Evolutionary conservation across 2,329 filamentous ascomycete genomes (phyloP).

Genomic region (Aspergillus brasiliensis): DNA sequence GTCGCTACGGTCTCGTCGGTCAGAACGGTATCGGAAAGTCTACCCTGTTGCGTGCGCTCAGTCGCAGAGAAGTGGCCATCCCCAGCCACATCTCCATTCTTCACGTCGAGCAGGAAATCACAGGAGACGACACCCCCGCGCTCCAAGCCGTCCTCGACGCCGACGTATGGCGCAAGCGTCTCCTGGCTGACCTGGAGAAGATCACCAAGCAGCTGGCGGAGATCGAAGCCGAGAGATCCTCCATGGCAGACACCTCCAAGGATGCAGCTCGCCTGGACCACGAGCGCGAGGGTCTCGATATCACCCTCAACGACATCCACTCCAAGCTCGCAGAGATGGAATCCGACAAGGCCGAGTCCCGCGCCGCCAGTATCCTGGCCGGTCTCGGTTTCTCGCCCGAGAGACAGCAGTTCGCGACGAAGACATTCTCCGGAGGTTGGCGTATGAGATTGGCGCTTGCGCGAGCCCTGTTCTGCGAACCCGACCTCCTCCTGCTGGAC

Average conservation of each 20-base stretch:
- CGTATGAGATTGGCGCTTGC: slow-evolving; percentile 96
- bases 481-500: slow-evolving; percentile 91
- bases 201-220: slow-evolving; percentile 73
- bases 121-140: slow-evolving; percentile 91
- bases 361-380: slow-evolving; percentile 92
- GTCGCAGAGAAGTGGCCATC: slow-evolving; percentile 89
- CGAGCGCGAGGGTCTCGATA: slow-evolving; percentile 86
- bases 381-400: slow-evolving; percentile 96
- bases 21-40: slow-evolving; percentile 99
- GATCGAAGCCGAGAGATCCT: slow-evolving; percentile 74
- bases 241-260: slow-evolving; percentile 85
- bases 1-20: slow-evolving; percentile 94
- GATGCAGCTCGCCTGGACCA: slow-evolving; percentile 84
- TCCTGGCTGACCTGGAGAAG: slow-evolving; percentile 87
- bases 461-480: slow-evolving; percentile 95
- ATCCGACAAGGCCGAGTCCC: slow-evolving; percentile 94
- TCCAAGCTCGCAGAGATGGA: slow-evolving; percentile 96
- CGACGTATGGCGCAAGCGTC: slow-evolving; percentile 96
- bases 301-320: slow-evolving; percentile 88
- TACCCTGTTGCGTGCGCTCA: slow-evolving; percentile 88
- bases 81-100: slow-evolving; percentile 98
- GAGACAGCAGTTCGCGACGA: slow-evolving; percentile 88
- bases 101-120: slow-evolving; percentile 98
- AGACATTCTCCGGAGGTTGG: slow-evolving; percentile 99
- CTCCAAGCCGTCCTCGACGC: slow-evolving; percentile 94